Evolutionary conservation across 2,329 filamentous ascomycete genomes (phyloP).

Genomic region (Paraphoma sp.): DNA sequence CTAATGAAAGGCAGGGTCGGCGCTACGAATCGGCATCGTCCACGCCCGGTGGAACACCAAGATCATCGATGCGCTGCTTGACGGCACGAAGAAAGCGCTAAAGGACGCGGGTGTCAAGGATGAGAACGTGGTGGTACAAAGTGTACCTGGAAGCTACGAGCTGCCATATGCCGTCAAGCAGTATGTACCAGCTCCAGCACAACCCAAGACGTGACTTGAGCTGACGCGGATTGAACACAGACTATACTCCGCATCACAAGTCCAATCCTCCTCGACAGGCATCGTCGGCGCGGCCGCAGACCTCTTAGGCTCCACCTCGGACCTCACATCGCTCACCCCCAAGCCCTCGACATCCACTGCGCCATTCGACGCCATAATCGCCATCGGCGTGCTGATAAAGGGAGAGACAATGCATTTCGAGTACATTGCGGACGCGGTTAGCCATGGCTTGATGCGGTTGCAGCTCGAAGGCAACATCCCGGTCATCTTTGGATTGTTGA

Average conservation of each 20-base stretch:
- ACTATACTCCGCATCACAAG: constrained; percentile 83
- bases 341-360: constrained; percentile 38
- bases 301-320: constrained; percentile 73
- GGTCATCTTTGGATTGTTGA: constrained; percentile 90
- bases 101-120: constrained; percentile 80
- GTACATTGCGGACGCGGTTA: constrained; percentile 92
- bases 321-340: constrained; percentile 53
- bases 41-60: constrained; percentile 94
- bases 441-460: constrained; percentile 91
- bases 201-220: no score
- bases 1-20: constrained; percentile 49
- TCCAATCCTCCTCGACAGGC: constrained; percentile 68
- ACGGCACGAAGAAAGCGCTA: constrained; percentile 80
- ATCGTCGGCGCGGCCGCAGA: constrained; percentile 74
- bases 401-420: constrained; percentile 99
- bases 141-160: constrained; percentile 93
- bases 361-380: constrained; percentile 92
- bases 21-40: constrained; percentile 89
- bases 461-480: constrained; percentile 89
- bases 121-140: constrained; percentile 87
- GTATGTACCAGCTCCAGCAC: constrained; percentile 56
- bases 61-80: constrained; percentile 85
- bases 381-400: constrained; percentile 96
- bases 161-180: constrained; percentile 88
- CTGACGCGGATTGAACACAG: constrained; percentile 51